Percentiles rank a stretch among this genome's conserved stretches.
Evolutionary conservation across 2,329 filamentous ascomycete genomes (phyloP).

Genomic region (Dactylella cylindrospora): DNA sequence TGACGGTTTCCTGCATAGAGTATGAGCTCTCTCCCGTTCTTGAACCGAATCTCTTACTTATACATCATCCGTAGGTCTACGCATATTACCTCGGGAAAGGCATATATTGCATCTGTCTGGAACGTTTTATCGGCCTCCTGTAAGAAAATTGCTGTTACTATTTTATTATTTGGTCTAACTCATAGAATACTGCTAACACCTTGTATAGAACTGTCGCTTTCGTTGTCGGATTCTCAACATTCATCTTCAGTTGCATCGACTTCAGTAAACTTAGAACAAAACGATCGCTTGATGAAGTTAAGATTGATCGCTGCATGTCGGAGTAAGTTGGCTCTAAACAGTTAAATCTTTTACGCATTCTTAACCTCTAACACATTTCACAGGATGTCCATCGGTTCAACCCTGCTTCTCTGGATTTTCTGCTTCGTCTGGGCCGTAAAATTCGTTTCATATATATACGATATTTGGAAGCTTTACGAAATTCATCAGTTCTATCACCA

Average conservation of each 20-base stretch:
- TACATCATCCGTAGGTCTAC: slow-evolving; percentile 62
- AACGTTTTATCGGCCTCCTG: slow-evolving; percentile 70
- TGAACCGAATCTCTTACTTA: slow-evolving; percentile 1
- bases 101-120: slow-evolving; percentile 78
- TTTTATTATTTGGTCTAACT: not conserved
- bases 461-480: slow-evolving; percentile 70
- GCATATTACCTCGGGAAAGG: slow-evolving; percentile 81
- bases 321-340: slow-evolving; percentile 44
- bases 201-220: slow-evolving; percentile 72
- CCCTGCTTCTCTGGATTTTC: slow-evolving; percentile 78
- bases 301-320: slow-evolving; percentile 72
- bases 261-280: slow-evolving; percentile 73
- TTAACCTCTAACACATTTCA: not conserved
- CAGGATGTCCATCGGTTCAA: slow-evolving; percentile 74
- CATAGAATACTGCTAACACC: not conserved
- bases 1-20: slow-evolving; percentile 77
- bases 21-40: slow-evolving; percentile 9
- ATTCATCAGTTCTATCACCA: slow-evolving; percentile 85
- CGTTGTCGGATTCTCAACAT: slow-evolving; percentile 77
- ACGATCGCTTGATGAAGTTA: slow-evolving; percentile 54
- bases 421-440: slow-evolving; percentile 84
- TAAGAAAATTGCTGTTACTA: slow-evolving; percentile 54
- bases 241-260: slow-evolving; percentile 82
- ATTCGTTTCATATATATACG: slow-evolving; percentile 70
- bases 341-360: no score